These are phyloP conservation scores for Albugo candida DNA, from an alignment of 352 stramenopile species.

Conservation along the genomic window DNA sequence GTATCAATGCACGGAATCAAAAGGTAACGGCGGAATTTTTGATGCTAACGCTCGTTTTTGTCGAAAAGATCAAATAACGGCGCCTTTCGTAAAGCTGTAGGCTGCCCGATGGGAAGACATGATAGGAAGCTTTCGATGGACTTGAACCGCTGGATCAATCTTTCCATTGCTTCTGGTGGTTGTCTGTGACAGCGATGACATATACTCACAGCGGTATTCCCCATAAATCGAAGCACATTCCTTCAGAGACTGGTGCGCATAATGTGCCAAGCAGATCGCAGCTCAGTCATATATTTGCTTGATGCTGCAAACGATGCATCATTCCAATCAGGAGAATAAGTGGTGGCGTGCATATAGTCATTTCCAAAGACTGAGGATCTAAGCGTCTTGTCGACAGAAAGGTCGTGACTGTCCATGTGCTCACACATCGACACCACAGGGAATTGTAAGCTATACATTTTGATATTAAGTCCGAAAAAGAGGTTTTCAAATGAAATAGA, in stretches of 20 bases:
- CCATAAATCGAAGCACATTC: too few relatives aligned
- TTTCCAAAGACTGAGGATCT: background rate
- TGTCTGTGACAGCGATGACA: too few relatives aligned
- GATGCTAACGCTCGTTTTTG: conserved; percentile 82
- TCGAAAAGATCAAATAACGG: too few relatives aligned
- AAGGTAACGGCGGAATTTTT: conserved; percentile 81
- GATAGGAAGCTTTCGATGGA: conserved; percentile 67
- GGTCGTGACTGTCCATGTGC: conserved; percentile 1
- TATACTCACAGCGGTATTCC: too few relatives aligned
- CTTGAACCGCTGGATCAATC: conserved; percentile 57
- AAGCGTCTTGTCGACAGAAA: background rate
- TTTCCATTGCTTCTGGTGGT: conserved; percentile 3
- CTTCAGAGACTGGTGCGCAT: too few relatives aligned
- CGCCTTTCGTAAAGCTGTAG: too few relatives aligned
- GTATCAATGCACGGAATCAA: conserved; percentile 67
- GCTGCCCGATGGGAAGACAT: too few relatives aligned
- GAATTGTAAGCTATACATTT: conserved; percentile 50
- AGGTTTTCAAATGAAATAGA: conserved; percentile 42
- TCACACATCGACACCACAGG: too few relatives aligned
- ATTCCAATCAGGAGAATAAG: background rate
- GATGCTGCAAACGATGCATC: too few relatives aligned
- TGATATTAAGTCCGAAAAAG: conserved; percentile 47
- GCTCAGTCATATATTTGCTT: too few relatives aligned
- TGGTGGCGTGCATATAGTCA: background rate
- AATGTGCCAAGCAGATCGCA: too few relatives aligned